A percentile compares a stretch with the other conserved stretches of the same genome.
phyloP scores from a whole-genome alignment of 768 basidiomycete species.

The Tricholoma furcatifolium region DNA sequence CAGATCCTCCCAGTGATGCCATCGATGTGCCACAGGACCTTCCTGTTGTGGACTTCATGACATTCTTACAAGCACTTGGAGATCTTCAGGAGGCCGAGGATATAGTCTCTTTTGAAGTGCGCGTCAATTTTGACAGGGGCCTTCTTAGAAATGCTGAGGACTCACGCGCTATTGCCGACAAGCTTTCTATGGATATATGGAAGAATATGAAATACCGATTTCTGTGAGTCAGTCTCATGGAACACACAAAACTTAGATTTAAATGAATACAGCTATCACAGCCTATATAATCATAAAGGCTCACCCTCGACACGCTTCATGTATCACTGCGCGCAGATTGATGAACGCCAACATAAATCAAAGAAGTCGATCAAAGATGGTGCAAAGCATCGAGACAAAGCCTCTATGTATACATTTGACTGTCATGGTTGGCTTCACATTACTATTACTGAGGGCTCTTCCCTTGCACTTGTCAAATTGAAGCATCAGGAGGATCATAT shows the following conservation, averaged over 20 bases:
- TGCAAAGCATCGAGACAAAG: constrained; percentile 22
- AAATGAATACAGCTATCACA: constrained; percentile 6
- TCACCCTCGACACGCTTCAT: constrained; percentile 2
- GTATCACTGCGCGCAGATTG: constrained; percentile 16
- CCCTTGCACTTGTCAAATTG: constrained; percentile 10
- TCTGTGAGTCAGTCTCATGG: constrained; percentile 8
- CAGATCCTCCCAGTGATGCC: too few relatives aligned
- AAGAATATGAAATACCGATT: constrained; percentile 11
- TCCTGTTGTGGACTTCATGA: not conserved
- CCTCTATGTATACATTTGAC: constrained; percentile 22
- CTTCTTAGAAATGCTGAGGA: not conserved
- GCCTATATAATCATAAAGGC: constrained; percentile 4
- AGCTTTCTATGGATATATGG: constrained; percentile 1
- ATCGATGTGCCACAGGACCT: not conserved
- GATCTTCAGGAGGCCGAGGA: not conserved
- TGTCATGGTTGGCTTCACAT: constrained; percentile 26
- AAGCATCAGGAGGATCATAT: too few relatives aligned
- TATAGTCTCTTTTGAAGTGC: not conserved
- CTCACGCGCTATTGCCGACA: not conserved
- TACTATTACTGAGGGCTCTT: constrained; percentile 7
- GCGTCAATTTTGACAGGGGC: not conserved
- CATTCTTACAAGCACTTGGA: too few relatives aligned
- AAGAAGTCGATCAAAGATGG: constrained; percentile 13
- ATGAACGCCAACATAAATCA: constrained; percentile 17
- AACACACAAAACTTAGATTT: too few relatives aligned